Percentiles rank a stretch among this genome's conserved stretches.
phyloP scores from a whole-genome alignment of 2,329 filamentous ascomycete genomes.

The Neocatenulostroma microsporum region DNA sequence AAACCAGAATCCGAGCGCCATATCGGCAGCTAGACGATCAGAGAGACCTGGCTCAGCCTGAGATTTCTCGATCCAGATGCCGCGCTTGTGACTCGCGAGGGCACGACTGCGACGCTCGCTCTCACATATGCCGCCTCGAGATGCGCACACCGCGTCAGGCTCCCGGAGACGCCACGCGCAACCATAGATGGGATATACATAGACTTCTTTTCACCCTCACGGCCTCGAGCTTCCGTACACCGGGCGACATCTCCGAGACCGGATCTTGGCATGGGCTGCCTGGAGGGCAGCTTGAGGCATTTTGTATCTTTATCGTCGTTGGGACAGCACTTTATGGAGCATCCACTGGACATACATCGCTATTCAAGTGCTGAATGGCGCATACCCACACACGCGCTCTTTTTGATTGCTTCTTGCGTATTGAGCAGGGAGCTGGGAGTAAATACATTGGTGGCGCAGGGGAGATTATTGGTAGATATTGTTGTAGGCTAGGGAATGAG shows the following conservation, averaged over 20 bases:
- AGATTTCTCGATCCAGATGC: too few species aligned
- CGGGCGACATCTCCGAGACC: background rate
- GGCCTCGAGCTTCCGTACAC: too few species aligned
- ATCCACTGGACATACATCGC: conserved; percentile 8
- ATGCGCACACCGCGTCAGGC: background rate
- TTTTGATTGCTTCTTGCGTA: background rate
- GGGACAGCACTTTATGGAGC: background rate
- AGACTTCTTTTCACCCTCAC: background rate
- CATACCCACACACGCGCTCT: background rate
- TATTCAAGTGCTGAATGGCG: conserved; percentile 28
- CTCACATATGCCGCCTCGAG: background rate
- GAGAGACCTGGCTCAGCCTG: background rate
- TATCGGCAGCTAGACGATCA: conserved; percentile 43
- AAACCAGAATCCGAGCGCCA: conserved; percentile 65
- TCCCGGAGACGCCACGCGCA: background rate
- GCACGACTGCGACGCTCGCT: background rate
- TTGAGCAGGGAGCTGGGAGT: too few species aligned
- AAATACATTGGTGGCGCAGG: too few species aligned
- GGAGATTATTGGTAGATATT: too few species aligned
- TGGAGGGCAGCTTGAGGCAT: background rate
- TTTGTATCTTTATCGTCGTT: background rate
- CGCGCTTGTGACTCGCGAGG: too few species aligned
- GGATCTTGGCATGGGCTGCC: background rate
- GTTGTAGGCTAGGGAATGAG: too few species aligned
- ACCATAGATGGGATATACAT: conserved; percentile 2